A percentile compares a stretch with the other conserved stretches of the same genome.
Conservation (phyloP, 257 asterid genomes). For the Forsythia suspensa region DNA sequence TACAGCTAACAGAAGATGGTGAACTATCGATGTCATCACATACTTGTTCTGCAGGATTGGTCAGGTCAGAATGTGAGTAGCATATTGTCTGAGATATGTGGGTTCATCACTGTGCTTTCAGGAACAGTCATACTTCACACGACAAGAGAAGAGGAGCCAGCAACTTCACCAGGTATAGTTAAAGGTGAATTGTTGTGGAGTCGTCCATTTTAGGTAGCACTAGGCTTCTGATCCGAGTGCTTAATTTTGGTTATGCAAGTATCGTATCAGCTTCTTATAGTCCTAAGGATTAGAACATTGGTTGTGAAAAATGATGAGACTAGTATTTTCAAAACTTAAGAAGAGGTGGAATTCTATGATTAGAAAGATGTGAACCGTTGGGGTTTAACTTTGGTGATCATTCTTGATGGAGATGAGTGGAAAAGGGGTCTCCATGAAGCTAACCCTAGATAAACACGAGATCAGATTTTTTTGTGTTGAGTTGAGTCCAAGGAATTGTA, state of each 20-base stretch:
- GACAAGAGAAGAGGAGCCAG: conserved; percentile 71
- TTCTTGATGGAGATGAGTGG: background rate
- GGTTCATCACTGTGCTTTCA: conserved; percentile 63
- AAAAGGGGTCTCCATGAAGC: too few species aligned
- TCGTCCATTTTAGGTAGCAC: background rate
- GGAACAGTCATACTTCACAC: conserved; percentile 80
- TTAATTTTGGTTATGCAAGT: background rate
- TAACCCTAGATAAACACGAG: too few species aligned
- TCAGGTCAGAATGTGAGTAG: conserved; percentile 73
- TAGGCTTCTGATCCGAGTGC: background rate
- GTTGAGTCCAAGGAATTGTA: too few species aligned
- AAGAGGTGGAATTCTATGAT: background rate
- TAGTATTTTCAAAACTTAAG: background rate
- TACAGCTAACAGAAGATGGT: background rate
- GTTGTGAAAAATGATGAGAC: background rate
- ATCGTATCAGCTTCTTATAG: background rate
- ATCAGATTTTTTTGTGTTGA: too few species aligned
- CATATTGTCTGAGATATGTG: conserved; percentile 67
- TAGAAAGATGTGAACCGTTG: background rate
- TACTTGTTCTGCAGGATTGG: conserved; percentile 61
- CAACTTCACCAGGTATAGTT: conserved; percentile 45
- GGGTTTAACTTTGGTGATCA: background rate
- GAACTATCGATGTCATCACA: background rate
- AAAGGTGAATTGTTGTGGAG: background rate
- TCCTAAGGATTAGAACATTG: background rate